Base-by-base conservation (phyloP, 257 asterid species). In the Coffea eugenioides region DNA sequence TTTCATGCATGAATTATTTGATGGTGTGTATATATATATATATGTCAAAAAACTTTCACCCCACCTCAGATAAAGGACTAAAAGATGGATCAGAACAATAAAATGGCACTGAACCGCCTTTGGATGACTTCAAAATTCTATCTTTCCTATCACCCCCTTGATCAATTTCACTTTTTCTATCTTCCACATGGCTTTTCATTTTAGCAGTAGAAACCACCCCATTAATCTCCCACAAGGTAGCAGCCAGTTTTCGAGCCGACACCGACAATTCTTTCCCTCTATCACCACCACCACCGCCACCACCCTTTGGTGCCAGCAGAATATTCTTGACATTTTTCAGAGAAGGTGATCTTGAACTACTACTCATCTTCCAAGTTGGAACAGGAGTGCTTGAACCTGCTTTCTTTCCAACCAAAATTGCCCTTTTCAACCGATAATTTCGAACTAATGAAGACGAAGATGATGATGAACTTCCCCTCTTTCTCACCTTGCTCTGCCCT, bases 211-310 rank as follows among this genome's bases (percentile, higher is more conserved):
- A 79, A 88, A 92, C 81, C 12, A 90, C 79, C 15, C 87, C 93
- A 86, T 94, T 88, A 71, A 89, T 89, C 88, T 90, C 98, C 98
- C 98, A 95, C 69, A 92, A 83, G 82, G 93, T 88, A 74, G 98
- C 97, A 64, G 91, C 97, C 82, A 95, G 76, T 89, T 90, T 91
- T 25, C 98, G 82, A 57, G 98, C 98, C 16, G 98, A 95, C 15
- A 95, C 90, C 36, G 94, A 86, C 48, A 85, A 76, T 43, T 86
- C 93, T 71, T 83, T 87, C 57, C 78, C 89, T 85, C 74, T 80
- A 41, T 85, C 97, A 52, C 85, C 87, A 82, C 85, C 27, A 56
- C 64, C 64, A 57, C 21, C 21, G 13, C 20, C 51, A 48, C 13
- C 18, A 54, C 9, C 82, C 74, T 82, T 82, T 7, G 76, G 84